Evolutionary conservation across 164 flowering plant genomes (phyloP).

Genomic region (Nymphaea thermarum): DNA sequence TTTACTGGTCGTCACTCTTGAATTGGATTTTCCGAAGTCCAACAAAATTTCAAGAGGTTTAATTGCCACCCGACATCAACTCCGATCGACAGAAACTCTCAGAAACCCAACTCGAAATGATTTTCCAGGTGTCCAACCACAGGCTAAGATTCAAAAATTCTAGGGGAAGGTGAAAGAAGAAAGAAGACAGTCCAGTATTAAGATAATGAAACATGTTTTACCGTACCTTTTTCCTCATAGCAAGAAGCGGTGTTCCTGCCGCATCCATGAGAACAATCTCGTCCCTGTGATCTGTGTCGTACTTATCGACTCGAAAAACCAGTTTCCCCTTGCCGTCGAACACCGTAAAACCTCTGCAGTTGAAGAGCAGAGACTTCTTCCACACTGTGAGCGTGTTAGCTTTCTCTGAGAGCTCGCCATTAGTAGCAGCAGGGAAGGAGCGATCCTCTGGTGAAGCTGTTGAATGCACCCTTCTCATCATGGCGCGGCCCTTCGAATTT

Average conservation of each 20-base stretch:
- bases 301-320: conserved; percentile 69
- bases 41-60: background rate
- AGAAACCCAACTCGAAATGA: background rate
- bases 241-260: conserved; percentile 51
- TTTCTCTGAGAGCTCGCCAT: background rate
- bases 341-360: conserved; percentile 78
- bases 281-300: conserved; percentile 24
- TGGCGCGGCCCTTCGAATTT: background rate
- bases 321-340: conserved; percentile 53
- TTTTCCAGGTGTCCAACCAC: no score
- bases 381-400: conserved; percentile 54
- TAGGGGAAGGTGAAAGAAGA: background rate
- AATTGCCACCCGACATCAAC: no score
- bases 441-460: background rate
- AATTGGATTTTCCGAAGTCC: no score
- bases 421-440: background rate
- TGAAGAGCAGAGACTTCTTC: conserved; percentile 74
- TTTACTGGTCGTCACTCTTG: no score
- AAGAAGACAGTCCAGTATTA: background rate
- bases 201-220: background rate
- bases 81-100: background rate
- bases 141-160: background rate
- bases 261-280: conserved; percentile 80
- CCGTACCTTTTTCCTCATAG: conserved; percentile 79
- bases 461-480: background rate